These are phyloP conservation scores for Trametes sanguinea DNA, from an alignment of 768 basidiomycete genomes.

Conservation along the genomic window DNA sequence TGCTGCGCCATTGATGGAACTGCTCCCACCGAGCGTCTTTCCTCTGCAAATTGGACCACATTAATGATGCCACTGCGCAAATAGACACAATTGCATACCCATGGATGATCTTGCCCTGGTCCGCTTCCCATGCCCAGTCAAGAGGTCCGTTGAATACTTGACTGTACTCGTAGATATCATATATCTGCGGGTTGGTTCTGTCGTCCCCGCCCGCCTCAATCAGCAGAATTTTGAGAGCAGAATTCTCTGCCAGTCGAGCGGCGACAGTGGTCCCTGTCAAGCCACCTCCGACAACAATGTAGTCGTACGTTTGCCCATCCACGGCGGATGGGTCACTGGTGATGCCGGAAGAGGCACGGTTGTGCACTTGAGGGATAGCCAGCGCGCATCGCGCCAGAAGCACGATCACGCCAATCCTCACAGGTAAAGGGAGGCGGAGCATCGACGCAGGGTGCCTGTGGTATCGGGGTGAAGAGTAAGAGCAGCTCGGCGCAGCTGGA, in stretches of 20 bases:
- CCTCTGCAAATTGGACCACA: conserved; percentile 35
- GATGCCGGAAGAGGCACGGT: conserved; percentile 9
- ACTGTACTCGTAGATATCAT: conserved; percentile 48
- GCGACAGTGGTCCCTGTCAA: conserved; percentile 53
- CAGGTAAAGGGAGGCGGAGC: neutral
- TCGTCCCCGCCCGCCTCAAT: conserved; percentile 56
- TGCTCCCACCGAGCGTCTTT: conserved; percentile 42
- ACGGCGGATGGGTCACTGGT: neutral
- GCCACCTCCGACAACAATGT: conserved; percentile 43
- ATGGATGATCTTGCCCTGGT: conserved; percentile 25
- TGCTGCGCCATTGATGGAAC: conserved; percentile 33
- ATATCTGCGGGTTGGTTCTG: conserved; percentile 45
- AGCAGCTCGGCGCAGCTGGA: neutral
- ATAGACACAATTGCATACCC: conserved; percentile 34
- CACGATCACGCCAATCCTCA: neutral
- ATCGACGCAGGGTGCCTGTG: neutral
- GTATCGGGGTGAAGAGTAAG: neutral
- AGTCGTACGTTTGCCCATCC: conserved; percentile 29
- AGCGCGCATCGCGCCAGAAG: neutral
- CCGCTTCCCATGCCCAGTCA: conserved; percentile 35
- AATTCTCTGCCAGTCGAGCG: conserved; percentile 47
- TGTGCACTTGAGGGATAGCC: neutral
- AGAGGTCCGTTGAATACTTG: conserved; percentile 44
- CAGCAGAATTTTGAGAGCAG: conserved; percentile 44
- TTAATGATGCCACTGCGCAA: neutral